phyloP scores from a whole-genome alignment of 805 yeast genomes.

The Candida pseudoglaebosa region DNA sequence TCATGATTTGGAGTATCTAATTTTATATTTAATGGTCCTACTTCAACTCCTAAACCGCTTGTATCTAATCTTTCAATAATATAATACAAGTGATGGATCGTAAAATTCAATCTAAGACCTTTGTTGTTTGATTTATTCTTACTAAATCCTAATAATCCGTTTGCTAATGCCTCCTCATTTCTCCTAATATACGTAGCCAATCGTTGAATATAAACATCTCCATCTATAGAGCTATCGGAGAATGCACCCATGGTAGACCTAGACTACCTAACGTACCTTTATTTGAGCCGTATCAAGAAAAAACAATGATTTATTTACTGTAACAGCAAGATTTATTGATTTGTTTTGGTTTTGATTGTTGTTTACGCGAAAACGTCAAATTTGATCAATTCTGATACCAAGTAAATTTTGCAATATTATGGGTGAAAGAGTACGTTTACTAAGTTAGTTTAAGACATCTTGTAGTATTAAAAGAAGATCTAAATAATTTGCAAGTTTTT shows the following conservation, averaged over 20 bases:
- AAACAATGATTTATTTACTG: no score
- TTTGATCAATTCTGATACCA: no score
- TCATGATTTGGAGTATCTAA: conserved; percentile 54
- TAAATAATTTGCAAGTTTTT: no score
- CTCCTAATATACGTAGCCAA: conserved; percentile 50
- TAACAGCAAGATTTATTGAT: no score
- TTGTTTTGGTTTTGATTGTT: neutral
- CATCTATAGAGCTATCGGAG: conserved; percentile 42
- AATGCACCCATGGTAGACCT: conserved; percentile 22
- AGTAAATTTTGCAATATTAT: no score
- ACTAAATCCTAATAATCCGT: conserved; percentile 53
- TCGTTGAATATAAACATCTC: conserved; percentile 54
- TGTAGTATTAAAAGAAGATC: no score
- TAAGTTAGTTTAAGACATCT: no score
- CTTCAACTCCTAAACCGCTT: conserved; percentile 43
- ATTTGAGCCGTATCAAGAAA: no score
- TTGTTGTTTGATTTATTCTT: conserved; percentile 35
- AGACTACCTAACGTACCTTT: neutral
- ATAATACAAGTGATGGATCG: conserved; percentile 62
- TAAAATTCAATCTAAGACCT: conserved; percentile 54
- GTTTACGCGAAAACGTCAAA: neutral
- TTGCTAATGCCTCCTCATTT: conserved; percentile 57
- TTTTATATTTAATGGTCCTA: conserved; percentile 61
- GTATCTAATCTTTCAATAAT: conserved; percentile 55
- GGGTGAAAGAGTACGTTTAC: no score